Conservation (phyloP, 2,329 filamentous ascomycete species). For the Phialophora expanda region DNA sequence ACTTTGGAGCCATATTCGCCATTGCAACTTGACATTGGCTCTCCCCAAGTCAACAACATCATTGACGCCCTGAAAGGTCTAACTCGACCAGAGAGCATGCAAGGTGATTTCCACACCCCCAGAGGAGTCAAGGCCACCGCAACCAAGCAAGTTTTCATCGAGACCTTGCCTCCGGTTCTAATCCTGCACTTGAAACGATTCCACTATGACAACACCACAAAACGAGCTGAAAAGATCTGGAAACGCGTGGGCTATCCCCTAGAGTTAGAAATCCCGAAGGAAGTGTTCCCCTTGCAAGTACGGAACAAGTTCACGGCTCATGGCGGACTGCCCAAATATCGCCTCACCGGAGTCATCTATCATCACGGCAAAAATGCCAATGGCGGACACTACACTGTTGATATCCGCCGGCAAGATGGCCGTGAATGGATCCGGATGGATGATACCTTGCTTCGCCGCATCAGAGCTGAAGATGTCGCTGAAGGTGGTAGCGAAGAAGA, state of each 20-base stretch:
- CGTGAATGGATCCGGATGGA: constrained; percentile 95
- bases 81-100: constrained; percentile 81
- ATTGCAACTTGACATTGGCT: constrained; percentile 90
- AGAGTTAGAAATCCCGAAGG: constrained; percentile 89
- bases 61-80: constrained; percentile 85
- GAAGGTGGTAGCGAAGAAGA: constrained; percentile 83
- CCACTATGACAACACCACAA: constrained; percentile 83
- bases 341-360: constrained; percentile 87
- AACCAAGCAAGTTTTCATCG: constrained; percentile 94
- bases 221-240: constrained; percentile 94
- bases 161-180: constrained; percentile 85
- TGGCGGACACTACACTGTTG: constrained; percentile 97
- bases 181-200: constrained; percentile 97
- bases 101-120: constrained; percentile 80
- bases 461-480: constrained; percentile 86
- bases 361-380: constrained; percentile 97
- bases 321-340: constrained; percentile 78
- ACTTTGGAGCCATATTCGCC: constrained; percentile 94
- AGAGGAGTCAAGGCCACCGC: constrained; percentile 77
- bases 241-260: constrained; percentile 96
- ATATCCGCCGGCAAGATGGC: constrained; percentile 92
- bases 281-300: constrained; percentile 80
- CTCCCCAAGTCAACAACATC: constrained; percentile 85
- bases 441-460: constrained; percentile 84
- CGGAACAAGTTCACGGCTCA: constrained; percentile 69